These are phyloP conservation scores for Solanum corneliomulleri DNA, from an alignment of 257 asterid species.

Conservation along the genomic window DNA sequence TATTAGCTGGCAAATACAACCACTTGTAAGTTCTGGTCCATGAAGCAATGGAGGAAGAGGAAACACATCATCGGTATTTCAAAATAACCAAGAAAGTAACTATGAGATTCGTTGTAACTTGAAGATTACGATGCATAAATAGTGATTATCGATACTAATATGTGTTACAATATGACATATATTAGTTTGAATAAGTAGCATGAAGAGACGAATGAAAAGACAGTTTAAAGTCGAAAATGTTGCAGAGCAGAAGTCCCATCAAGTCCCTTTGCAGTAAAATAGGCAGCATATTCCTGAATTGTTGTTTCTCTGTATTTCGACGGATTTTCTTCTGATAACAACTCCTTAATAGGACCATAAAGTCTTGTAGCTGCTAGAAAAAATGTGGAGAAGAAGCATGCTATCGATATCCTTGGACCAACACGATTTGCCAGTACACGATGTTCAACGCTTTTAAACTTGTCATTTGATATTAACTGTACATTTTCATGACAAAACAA, in stretches of 20 bases:
- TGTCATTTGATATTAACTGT: background rate
- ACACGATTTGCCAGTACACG: constrained; percentile 35
- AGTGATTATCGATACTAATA: background rate
- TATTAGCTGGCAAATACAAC: too few species aligned
- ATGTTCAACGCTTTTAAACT: constrained; percentile 20
- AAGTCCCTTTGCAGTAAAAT: constrained; percentile 30
- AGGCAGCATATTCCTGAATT: constrained; percentile 30
- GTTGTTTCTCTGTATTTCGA: constrained; percentile 51
- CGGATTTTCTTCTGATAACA: constrained; percentile 38
- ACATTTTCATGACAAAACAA: background rate
- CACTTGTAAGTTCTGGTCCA: too few species aligned
- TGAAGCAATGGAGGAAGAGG: too few species aligned
- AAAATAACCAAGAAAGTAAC: background rate
- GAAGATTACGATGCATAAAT: background rate
- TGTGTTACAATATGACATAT: background rate
- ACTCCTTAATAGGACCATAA: constrained; percentile 55
- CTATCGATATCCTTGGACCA: constrained; percentile 57
- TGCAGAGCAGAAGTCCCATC: constrained; percentile 34
- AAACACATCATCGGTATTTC: too few species aligned
- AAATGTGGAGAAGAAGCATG: constrained; percentile 50
- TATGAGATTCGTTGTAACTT: background rate
- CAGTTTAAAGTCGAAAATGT: constrained; percentile 37
- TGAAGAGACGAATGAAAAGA: background rate
- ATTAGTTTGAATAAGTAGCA: background rate
- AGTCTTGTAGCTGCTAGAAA: constrained; percentile 9